Percentiles rank a stretch among this genome's conserved stretches.
Conservation (phyloP, 192 early-diverging fungal genomes). For the Podochytrium sp. region DNA sequence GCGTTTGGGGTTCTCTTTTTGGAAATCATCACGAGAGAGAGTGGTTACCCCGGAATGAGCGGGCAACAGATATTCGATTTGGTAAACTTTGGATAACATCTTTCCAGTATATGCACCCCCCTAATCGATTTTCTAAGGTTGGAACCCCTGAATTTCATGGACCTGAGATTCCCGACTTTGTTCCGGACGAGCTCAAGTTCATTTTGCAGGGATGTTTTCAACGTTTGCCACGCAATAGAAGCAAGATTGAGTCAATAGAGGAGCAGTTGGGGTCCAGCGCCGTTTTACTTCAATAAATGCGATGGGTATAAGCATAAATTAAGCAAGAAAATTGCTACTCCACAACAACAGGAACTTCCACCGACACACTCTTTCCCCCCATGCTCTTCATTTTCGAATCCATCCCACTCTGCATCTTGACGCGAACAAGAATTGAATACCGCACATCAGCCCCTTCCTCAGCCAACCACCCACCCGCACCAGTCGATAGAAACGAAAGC, state of each 20-base stretch:
- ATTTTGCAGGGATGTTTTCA: not conserved
- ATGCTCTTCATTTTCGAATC: not conserved
- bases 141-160: not conserved
- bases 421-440: not conserved
- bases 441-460: not conserved
- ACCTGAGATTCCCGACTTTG: not conserved
- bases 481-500: not conserved
- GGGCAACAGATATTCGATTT: not conserved
- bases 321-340: too few species aligned
- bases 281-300: too few species aligned
- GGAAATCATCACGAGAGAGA: slow-evolving; percentile 15
- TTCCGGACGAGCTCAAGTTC: not conserved
- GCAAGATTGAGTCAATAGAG: not conserved
- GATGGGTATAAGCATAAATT: too few species aligned
- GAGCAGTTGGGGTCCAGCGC: too few species aligned
- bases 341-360: not conserved
- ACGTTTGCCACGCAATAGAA: not conserved
- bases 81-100: too few species aligned
- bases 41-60: not conserved
- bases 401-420: not conserved
- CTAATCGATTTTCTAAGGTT: too few species aligned
- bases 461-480: not conserved
- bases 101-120: too few species aligned
- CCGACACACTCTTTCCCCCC: not conserved
- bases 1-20: slow-evolving; percentile 19